Conservation (phyloP, 805 yeast species). For the Metschnikowia orientalis region DNA sequence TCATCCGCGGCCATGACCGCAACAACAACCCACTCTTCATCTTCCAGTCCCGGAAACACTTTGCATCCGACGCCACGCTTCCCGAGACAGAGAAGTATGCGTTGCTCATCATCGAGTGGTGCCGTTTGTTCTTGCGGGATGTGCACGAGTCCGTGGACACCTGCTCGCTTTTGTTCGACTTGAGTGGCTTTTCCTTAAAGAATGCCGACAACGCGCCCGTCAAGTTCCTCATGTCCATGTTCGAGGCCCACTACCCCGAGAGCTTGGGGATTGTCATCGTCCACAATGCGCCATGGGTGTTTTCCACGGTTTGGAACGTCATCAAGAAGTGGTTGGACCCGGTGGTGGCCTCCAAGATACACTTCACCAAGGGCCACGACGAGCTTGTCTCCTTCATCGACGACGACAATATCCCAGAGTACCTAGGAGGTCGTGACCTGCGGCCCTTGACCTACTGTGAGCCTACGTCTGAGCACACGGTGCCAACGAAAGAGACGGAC, state of each 20-base stretch:
- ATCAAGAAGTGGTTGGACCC: conserved; percentile 95
- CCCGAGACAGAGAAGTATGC: conserved; percentile 75
- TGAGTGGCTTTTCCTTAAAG: conserved; percentile 78
- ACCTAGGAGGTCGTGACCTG: conserved; percentile 69
- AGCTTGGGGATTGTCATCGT: conserved; percentile 78
- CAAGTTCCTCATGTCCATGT: conserved; percentile 80
- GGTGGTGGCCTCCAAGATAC: conserved; percentile 87
- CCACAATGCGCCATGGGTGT: conserved; percentile 96
- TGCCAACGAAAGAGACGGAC: conserved; percentile 26
- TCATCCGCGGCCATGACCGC: conserved; percentile 69
- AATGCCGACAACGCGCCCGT: conserved; percentile 94
- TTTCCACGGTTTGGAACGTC: conserved; percentile 90
- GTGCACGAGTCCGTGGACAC: conserved; percentile 68
- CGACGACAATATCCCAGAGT: conserved; percentile 55
- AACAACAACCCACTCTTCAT: conserved; percentile 74
- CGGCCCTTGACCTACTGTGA: conserved; percentile 54
- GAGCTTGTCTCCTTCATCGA: conserved; percentile 67
- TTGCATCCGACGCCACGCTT: conserved; percentile 45
- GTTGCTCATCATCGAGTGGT: conserved; percentile 68
- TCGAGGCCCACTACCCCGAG: conserved; percentile 97
- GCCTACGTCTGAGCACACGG: conserved; percentile 57
- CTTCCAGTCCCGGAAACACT: conserved; percentile 75
- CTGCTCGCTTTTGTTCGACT: conserved; percentile 80
- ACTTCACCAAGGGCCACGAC: conserved; percentile 65
- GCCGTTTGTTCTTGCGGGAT: conserved; percentile 47